phyloP scores from a whole-genome alignment of 2,329 filamentous ascomycete genomes.

The Talaromyces sp. region DNA sequence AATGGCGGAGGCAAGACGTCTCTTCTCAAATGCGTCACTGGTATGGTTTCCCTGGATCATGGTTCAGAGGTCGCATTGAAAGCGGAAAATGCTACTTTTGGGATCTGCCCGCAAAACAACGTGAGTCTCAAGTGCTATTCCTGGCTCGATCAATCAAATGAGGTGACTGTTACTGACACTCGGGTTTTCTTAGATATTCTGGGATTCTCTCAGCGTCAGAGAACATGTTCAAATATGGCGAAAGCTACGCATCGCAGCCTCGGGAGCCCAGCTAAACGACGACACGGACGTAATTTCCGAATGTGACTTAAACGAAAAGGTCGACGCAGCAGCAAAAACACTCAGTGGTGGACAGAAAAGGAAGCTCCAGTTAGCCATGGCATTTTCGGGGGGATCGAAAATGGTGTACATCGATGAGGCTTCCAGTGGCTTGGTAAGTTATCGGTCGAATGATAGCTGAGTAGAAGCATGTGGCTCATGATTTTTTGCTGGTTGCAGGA shows the following conservation, averaged over 20 bases:
- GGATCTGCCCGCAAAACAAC: conserved; percentile 88
- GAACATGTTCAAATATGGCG: conserved; percentile 71
- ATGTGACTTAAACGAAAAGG: conserved; percentile 72
- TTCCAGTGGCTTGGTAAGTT: conserved; percentile 62
- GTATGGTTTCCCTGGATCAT: conserved; percentile 50
- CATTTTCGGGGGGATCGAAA: conserved; percentile 83
- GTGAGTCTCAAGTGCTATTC: conserved; percentile 43
- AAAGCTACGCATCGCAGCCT: neutral
- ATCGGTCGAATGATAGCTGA: neutral
- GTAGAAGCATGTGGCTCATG: neutral
- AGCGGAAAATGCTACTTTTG: conserved; percentile 47
- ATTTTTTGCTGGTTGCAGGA: conserved; percentile 41
- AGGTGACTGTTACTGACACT: neutral
- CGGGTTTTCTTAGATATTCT: conserved; percentile 45
- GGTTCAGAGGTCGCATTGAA: conserved; percentile 2
- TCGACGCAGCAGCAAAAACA: conserved; percentile 66
- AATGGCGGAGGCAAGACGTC: conserved; percentile 91
- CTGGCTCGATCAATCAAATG: neutral
- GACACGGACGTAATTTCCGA: conserved; percentile 54
- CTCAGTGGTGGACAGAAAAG: conserved; percentile 88
- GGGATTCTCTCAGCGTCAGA: conserved; percentile 79
- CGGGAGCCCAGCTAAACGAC: neutral
- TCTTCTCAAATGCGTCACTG: conserved; percentile 81
- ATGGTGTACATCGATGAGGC: conserved; percentile 93
- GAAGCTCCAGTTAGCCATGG: conserved; percentile 89